Base-by-base conservation (phyloP, 345 rosid species). In the Eucalyptus tenuipes region DNA sequence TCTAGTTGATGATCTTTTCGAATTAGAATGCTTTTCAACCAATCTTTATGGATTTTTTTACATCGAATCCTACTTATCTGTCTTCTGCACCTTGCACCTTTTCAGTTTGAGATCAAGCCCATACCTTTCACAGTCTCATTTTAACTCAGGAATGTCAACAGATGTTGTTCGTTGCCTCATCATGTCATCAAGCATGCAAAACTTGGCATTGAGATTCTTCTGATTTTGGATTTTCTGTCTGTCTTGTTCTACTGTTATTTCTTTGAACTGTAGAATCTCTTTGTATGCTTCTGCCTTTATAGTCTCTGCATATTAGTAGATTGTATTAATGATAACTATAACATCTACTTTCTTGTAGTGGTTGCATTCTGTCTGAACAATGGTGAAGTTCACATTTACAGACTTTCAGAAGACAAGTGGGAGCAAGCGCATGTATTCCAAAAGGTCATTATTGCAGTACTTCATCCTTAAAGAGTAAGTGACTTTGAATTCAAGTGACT, bases 351-450 rank as follows among this genome's bases (percentile, higher is more conserved):
- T 49, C 84, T 53, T 92, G 66, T 91, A 96, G 99, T 95, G 99
- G 94, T 98, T 91, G 99, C 97, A 18, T 90, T 97, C 75, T 97
- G 98, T 92, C 99, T 95, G 20, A 98, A 96, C 88, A 97, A 94
- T 86, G 95, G 90, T 85, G 99, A 97, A 94, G 99, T 98, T 91
- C 99, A 98, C 92, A 96, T 98, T 87, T 98, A 95, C 93, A 94
- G 89, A 94, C 90, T 92, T 89, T 90, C 93, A 22, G 93, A 92
- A 90, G 97, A 95, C 88, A 94, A 95, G 84, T 98, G 99, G 99
- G 96, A 97, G 94, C 96, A 92, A 92, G 90, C 93, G 31, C 97
- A 98, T 93, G 94, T 97, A 89, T 97, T 98, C 75, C 95, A 95
- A 89, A 97, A 96, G 94, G 98, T 95, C 89, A 40, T 61, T 89